Evolutionary conservation across 192 early-diverging fungal species (phyloP).

Genomic region (Cladochytrium replicatum): DNA sequence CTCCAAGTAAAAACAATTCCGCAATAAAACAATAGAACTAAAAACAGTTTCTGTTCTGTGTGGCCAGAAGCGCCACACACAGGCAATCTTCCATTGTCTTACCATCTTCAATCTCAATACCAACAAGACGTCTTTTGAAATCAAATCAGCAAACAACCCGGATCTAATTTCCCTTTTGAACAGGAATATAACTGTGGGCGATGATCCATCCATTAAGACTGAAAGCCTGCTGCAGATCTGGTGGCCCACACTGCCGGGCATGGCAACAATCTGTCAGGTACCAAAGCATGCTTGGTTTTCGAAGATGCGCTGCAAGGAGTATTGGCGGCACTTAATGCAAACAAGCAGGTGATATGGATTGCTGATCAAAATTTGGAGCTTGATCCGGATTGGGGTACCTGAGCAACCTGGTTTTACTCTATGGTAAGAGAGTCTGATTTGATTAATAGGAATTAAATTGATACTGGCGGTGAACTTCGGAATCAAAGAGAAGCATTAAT

Average conservation of each 20-base stretch:
- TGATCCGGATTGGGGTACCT: not conserved
- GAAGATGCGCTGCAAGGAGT: slow-evolving; percentile 83
- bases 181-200: slow-evolving; percentile 67
- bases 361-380: slow-evolving; percentile 52
- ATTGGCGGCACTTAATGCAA: slow-evolving; percentile 67
- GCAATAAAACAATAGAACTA: too few species aligned
- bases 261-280: slow-evolving; percentile 27
- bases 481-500: slow-evolving; percentile 28
- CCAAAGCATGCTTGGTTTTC: slow-evolving; percentile 63
- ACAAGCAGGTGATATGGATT: slow-evolving; percentile 82
- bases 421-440: slow-evolving; percentile 1
- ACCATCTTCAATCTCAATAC: too few species aligned
- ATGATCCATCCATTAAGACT: slow-evolving; percentile 67
- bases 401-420: slow-evolving; percentile 1
- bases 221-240: slow-evolving; percentile 88
- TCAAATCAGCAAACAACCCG: slow-evolving; percentile 64
- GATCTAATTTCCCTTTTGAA: slow-evolving; percentile 73
- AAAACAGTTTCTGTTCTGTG: too few species aligned
- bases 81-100: too few species aligned
- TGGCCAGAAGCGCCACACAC: too few species aligned
- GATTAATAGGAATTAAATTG: too few species aligned
- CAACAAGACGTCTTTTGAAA: slow-evolving; percentile 53
- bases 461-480: too few species aligned
- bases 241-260: slow-evolving; percentile 63
- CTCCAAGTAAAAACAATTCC: too few species aligned